These are phyloP conservation scores for Calycina marina DNA, from an alignment of 2,329 filamentous ascomycete species.

Conservation along the genomic window DNA sequence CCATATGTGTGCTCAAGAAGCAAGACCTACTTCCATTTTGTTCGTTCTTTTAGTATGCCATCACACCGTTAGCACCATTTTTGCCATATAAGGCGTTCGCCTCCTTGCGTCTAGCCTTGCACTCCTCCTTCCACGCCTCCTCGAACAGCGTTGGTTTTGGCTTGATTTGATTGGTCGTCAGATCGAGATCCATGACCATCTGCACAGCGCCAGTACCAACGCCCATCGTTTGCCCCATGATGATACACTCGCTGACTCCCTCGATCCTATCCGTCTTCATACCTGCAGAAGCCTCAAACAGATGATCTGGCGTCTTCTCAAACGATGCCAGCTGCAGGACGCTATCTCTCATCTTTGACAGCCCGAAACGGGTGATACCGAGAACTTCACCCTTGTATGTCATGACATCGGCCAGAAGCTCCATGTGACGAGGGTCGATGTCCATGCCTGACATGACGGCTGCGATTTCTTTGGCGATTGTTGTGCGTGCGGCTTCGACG, in stretches of 20 bases:
- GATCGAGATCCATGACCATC: conserved; percentile 63
- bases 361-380: conserved; percentile 89
- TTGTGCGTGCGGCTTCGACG: conserved; percentile 83
- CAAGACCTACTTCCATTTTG: too few relatives aligned
- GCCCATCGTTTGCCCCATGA: conserved; percentile 90
- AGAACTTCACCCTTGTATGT: conserved; percentile 96
- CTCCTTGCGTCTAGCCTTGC: conserved; percentile 16
- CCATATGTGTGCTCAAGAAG: too few relatives aligned
- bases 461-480: conserved; percentile 79
- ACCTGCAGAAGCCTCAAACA: conserved; percentile 84
- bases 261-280: conserved; percentile 90
- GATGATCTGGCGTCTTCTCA: conserved; percentile 94
- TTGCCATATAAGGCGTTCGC: background rate
- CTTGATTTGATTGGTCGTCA: conserved; percentile 39
- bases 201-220: conserved; percentile 88
- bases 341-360: conserved; percentile 91
- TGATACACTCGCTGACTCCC: conserved; percentile 92
- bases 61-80: background rate
- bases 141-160: conserved; percentile 52
- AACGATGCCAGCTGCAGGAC: conserved; percentile 91
- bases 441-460: conserved; percentile 86
- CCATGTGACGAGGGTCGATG: conserved; percentile 96
- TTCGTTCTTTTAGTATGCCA: background rate
- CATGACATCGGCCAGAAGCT: conserved; percentile 94
- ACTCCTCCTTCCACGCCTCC: conserved; percentile 39